These are phyloP conservation scores for Flaveria bidentis DNA, from an alignment of 129 eudicot genomes.

Conservation along the genomic window DNA sequence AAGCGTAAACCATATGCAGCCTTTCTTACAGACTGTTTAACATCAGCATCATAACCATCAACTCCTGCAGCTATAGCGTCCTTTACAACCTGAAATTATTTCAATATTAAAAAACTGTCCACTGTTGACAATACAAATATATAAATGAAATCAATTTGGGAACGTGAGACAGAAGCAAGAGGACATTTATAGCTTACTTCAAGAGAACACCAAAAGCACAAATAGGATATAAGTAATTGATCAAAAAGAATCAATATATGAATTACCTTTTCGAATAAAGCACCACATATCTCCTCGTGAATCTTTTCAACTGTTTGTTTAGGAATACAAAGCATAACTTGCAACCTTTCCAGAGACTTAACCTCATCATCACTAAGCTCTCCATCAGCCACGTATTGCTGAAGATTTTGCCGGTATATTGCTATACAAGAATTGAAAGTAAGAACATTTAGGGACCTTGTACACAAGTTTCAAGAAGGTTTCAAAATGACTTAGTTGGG, in stretches of 20 bases:
- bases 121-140: neutral
- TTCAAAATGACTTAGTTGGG: neutral
- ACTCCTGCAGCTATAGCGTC: conserved; percentile 85
- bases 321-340: conserved; percentile 89
- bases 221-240: neutral
- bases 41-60: conserved; percentile 77
- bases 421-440: conserved; percentile 39
- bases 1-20: conserved; percentile 98
- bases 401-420: conserved; percentile 88
- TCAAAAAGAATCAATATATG: neutral
- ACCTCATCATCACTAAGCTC: conserved; percentile 79
- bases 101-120: neutral
- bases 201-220: conserved; percentile 8
- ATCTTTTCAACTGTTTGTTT: conserved; percentile 80
- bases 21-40: conserved; percentile 72
- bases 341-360: conserved; percentile 64
- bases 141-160: neutral
- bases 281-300: conserved; percentile 87
- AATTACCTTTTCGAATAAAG: conserved; percentile 84
- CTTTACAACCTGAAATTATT: conserved; percentile 66
- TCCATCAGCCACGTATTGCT: conserved; percentile 71
- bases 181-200: neutral
- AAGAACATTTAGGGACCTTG: neutral
- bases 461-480: conserved; percentile 4
- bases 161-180: neutral